These are phyloP conservation scores for Hygrophoropsis aurantiaca DNA, from an alignment of 768 basidiomycete genomes.

Conservation along the genomic window DNA sequence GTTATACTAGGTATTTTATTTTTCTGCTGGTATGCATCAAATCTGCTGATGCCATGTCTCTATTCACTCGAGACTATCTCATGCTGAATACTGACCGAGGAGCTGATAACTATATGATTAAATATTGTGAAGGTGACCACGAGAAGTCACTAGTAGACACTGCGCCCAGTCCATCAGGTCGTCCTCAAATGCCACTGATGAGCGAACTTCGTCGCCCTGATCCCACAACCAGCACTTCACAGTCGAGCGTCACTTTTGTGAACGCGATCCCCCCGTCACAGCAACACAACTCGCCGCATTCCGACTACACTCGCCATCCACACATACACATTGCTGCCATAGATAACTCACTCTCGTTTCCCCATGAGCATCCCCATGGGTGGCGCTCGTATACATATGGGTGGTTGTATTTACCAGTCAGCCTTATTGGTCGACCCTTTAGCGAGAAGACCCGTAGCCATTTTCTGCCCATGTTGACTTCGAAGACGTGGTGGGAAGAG, in stretches of 20 bases:
- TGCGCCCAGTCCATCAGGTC: slow-evolving; percentile 69
- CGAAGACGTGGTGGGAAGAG: slow-evolving; percentile 88
- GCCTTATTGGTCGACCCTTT: slow-evolving; percentile 82
- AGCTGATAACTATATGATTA: slow-evolving; percentile 92
- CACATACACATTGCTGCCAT: slow-evolving; percentile 93
- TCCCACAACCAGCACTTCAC: slow-evolving; percentile 34
- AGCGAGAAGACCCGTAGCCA: slow-evolving; percentile 78
- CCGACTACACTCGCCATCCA: slow-evolving; percentile 57
- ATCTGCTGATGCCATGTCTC: slow-evolving; percentile 9
- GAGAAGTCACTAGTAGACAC: slow-evolving; percentile 78
- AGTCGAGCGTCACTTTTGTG: slow-evolving; percentile 39
- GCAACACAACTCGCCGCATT: slow-evolving; percentile 28
- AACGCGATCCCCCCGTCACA: slow-evolving; percentile 38
- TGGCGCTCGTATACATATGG: slow-evolving; percentile 84
- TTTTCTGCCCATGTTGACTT: slow-evolving; percentile 80
- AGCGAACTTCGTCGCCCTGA: slow-evolving; percentile 61
- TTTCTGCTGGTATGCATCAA: not conserved
- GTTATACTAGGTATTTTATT: slow-evolving; percentile 68
- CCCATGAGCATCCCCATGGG: slow-evolving; percentile 85
- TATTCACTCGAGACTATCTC: slow-evolving; percentile 65
- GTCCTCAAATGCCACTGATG: slow-evolving; percentile 71
- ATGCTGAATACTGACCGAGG: slow-evolving; percentile 91
- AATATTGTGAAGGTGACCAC: slow-evolving; percentile 80
- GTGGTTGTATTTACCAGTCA: slow-evolving; percentile 86
- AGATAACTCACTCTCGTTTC: slow-evolving; percentile 90